phyloP scores from a whole-genome alignment of 2,329 filamentous ascomycete genomes.

The Dryadomyces quercivorus region DNA sequence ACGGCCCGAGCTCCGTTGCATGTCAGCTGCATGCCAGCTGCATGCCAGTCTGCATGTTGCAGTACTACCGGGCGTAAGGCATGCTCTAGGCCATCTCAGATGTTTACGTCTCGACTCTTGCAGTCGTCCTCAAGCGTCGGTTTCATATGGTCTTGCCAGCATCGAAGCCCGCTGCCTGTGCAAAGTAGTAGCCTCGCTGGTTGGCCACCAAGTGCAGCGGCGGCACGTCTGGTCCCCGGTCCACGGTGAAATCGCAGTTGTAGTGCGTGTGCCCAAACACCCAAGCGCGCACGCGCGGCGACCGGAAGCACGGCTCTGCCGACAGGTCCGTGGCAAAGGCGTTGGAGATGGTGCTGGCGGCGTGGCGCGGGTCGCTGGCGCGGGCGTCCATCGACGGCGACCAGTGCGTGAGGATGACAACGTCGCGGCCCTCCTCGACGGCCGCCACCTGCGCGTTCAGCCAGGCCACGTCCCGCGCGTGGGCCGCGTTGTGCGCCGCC shows the following conservation, averaged over 20 bases:
- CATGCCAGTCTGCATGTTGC: no score
- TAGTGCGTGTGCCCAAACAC: conserved; percentile 38
- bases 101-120: no score
- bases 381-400: conserved; percentile 24
- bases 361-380: conserved; percentile 22
- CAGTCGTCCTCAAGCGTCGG: no score
- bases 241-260: conserved; percentile 26
- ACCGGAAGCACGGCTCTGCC: conserved; percentile 22
- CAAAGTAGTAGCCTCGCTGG: conserved; percentile 19
- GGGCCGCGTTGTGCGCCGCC: conserved; percentile 23
- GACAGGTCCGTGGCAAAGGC: conserved; percentile 30
- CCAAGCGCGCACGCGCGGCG: conserved; percentile 26
- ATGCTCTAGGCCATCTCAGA: no score
- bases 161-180: conserved; percentile 23
- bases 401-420: conserved; percentile 31
- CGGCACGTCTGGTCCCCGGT: conserved; percentile 4
- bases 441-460: conserved; percentile 24
- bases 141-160: conserved; percentile 13
- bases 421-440: conserved; percentile 14
- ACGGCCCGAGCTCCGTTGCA: no score
- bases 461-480: conserved; percentile 28
- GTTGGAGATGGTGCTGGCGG: conserved; percentile 12
- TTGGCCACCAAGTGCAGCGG: conserved; percentile 18
- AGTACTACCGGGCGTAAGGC: no score
- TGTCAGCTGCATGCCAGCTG: no score